Evolutionary conservation across 2,329 filamentous ascomycete species (phyloP), one percentile per base, ranked within the genome.

Genomic region (Paradendryphiella salina): DNA sequence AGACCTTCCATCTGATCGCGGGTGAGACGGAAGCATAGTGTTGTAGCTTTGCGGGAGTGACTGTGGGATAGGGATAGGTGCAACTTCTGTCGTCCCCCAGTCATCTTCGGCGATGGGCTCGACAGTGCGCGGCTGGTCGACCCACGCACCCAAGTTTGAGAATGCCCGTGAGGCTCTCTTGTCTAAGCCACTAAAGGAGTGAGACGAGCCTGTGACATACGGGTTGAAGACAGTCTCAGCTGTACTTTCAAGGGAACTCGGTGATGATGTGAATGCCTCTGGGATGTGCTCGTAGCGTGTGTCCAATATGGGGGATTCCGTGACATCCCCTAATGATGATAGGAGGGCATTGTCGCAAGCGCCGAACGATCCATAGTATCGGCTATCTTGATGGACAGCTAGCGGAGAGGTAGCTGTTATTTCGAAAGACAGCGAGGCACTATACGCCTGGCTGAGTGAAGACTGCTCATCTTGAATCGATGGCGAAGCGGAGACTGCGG

Each of bases 31-130:
- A 14, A 46, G 38, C 10, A 21, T n/a, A 11, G 61, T 58, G 18
- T 61, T 56, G 34, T 55, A 54, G 33, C 57, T 58, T 17, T 63
- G 59, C 6, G 59, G 20, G 26, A 57, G 48, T 4, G 55, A 23
- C 10, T 64, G 63, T 14, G 67, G 66, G n/a, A 72, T 73, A 10
- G 66, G 54, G 18, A 72, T 71, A 1, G 66, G 66, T 7, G 44
- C 46, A 15, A 55, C 55, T 17, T 60, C 58, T 18, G 61, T 56
- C 17, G 47, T 46, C 13, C 39, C 34, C 35, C 65, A 58, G n/a
- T 65, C 63, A 21, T 59, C 39, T 26, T 71, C 67, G 13, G 59
- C 55, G 38, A 67, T 65, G 1, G 67, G 59, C 29, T 71, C 69
- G 14, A 65, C 61, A n/a, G 61, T 58, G 13, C 56, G 62, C 40